Conservation (phyloP, 495 filamentous ascomycete species). For the Eremomyces bilateralis region DNA sequence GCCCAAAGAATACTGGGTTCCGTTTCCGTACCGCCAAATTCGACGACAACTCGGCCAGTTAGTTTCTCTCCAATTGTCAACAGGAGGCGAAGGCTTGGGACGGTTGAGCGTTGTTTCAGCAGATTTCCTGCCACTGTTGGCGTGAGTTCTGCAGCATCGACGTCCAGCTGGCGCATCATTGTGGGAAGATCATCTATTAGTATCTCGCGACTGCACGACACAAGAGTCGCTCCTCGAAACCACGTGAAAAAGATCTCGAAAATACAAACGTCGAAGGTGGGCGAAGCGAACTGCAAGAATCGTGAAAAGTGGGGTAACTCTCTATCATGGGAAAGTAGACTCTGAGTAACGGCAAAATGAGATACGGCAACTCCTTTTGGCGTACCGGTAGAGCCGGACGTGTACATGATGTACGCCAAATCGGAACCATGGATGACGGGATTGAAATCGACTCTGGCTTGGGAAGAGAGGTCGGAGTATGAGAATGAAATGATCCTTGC, state of each 20-base stretch:
- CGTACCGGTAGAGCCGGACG: conserved; percentile 68
- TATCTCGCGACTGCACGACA: conserved; percentile 36
- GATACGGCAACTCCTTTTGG: conserved; percentile 71
- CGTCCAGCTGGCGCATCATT: conserved; percentile 36
- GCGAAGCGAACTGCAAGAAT: conserved; percentile 72
- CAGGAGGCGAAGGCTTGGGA: conserved; percentile 37
- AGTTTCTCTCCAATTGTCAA: conserved; percentile 82
- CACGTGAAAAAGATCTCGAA: conserved; percentile 79
- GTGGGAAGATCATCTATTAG: conserved; percentile 50
- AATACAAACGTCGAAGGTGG: conserved; percentile 73
- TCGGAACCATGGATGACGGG: too few relatives aligned
- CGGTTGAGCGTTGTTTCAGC: conserved; percentile 34
- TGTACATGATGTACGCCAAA: conserved; percentile 79
- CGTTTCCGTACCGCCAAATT: conserved; percentile 34
- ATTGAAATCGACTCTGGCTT: conserved; percentile 4
- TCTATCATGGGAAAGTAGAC: conserved; percentile 50
- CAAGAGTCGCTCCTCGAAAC: conserved; percentile 44
- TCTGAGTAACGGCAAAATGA: conserved; percentile 55
- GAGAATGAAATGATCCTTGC: too few relatives aligned
- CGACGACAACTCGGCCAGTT: conserved; percentile 42
- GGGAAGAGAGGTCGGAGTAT: too few relatives aligned
- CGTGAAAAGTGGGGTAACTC: conserved; percentile 49
- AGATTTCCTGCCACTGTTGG: conserved; percentile 57
- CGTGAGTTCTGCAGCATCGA: conserved; percentile 66
- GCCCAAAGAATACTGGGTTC: conserved; percentile 39